These are phyloP conservation scores for Trichoderma sp. DNA, from an alignment of 2,329 filamentous ascomycete genomes.

Conservation along the genomic window DNA sequence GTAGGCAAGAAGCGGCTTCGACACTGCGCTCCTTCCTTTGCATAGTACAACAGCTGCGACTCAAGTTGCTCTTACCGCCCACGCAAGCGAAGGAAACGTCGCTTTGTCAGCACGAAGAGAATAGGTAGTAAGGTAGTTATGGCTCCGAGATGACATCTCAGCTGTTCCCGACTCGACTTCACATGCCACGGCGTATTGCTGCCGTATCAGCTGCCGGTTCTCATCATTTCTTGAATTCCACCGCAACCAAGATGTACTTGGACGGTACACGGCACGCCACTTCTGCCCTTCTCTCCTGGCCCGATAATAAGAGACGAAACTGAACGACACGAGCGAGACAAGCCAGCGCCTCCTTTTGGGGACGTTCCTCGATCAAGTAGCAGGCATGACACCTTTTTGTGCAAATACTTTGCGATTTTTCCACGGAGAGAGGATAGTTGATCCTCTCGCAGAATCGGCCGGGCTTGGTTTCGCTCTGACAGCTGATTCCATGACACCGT, in stretches of 20 bases:
- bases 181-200: slow-evolving; percentile 5
- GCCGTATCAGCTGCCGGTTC: background rate
- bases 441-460: background rate
- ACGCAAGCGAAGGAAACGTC: background rate
- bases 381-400: background rate
- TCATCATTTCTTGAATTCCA: slow-evolving; percentile 8
- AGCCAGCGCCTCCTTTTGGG: background rate
- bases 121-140: too few species aligned
- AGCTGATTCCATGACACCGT: too few species aligned
- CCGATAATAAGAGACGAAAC: background rate
- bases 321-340: too few species aligned
- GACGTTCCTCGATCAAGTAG: background rate
- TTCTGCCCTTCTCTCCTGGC: too few species aligned
- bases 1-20: background rate
- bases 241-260: background rate
- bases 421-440: background rate
- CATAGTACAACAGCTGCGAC: background rate
- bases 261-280: background rate
- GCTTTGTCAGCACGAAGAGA: slow-evolving; percentile 9
- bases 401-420: too few species aligned
- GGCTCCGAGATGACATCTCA: too few species aligned
- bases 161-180: background rate
- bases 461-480: background rate
- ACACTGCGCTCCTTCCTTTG: background rate
- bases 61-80: background rate